A percentile compares a stretch with the other conserved stretches of the same genome.
These are phyloP conservation scores for Ustilago cynodontis DNA, from an alignment of 1,284 basidiomycete species.

Conservation along the genomic window DNA sequence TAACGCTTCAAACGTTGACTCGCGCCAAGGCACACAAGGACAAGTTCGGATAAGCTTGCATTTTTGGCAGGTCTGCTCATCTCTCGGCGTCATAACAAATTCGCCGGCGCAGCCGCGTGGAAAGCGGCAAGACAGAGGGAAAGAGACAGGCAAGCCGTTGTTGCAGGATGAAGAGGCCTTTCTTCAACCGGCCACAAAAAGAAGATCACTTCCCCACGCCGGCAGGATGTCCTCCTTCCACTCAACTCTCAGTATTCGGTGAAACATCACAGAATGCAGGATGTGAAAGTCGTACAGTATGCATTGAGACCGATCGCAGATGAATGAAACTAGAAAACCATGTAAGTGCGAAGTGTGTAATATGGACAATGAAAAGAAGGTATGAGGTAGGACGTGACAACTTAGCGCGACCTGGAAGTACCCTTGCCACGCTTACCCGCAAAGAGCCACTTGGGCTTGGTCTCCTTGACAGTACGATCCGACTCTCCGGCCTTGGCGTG, in stretches of 20 bases:
- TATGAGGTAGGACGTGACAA: neutral
- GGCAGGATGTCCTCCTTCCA: neutral
- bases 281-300: constrained; percentile 4
- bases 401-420: constrained; percentile 60
- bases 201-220: neutral
- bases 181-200: neutral
- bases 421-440: constrained; percentile 68
- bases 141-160: too few relatives aligned
- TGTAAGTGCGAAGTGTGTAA: neutral
- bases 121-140: neutral
- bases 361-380: constrained; percentile 1
- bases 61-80: constrained; percentile 8
- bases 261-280: neutral
- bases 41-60: neutral
- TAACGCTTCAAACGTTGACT: neutral
- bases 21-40: neutral
- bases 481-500: constrained; percentile 66
- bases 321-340: constrained; percentile 20
- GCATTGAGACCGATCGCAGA: constrained; percentile 21
- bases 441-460: constrained; percentile 68
- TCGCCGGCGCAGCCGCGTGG: constrained; percentile 8
- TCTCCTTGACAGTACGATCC: constrained; percentile 66
- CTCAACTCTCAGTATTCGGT: neutral
- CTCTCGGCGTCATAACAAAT: constrained; percentile 5
- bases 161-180: neutral